Evolutionary conservation across 2,329 filamentous ascomycete genomes (phyloP).

Genomic region (Colletotrichum tamarilloi): DNA sequence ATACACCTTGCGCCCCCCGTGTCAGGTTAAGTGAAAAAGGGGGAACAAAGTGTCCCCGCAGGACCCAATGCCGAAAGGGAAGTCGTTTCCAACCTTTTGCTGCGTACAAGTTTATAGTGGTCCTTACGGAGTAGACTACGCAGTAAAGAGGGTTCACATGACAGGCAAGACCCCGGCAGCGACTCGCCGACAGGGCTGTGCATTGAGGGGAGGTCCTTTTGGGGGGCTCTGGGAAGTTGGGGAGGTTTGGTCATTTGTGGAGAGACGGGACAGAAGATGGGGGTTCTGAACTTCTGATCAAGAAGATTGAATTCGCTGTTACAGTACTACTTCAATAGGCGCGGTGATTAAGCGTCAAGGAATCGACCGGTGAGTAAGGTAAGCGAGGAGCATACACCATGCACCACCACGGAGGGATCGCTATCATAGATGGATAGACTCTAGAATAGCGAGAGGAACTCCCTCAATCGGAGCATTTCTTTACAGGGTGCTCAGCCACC

Average conservation of each 20-base stretch:
- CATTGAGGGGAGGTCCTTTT: constrained; percentile 23
- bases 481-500: background rate
- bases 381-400: background rate
- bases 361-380: too few relatives aligned
- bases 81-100: background rate
- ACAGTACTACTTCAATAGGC: background rate
- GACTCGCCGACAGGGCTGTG: constrained; percentile 10
- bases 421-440: background rate
- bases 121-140: background rate
- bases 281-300: background rate
- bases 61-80: background rate
- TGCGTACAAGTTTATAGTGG: background rate
- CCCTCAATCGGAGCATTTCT: background rate
- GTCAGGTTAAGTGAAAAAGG: constrained; percentile 14
- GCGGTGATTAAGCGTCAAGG: background rate
- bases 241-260: background rate
- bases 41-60: background rate
- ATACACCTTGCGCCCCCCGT: background rate
- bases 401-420: background rate
- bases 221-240: constrained; percentile 5
- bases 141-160: background rate
- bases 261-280: background rate
- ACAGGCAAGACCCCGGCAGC: background rate
- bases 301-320: background rate
- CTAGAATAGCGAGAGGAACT: background rate